Conservation (phyloP, 768 basidiomycete species). For the Mrakia frigida region DNA sequence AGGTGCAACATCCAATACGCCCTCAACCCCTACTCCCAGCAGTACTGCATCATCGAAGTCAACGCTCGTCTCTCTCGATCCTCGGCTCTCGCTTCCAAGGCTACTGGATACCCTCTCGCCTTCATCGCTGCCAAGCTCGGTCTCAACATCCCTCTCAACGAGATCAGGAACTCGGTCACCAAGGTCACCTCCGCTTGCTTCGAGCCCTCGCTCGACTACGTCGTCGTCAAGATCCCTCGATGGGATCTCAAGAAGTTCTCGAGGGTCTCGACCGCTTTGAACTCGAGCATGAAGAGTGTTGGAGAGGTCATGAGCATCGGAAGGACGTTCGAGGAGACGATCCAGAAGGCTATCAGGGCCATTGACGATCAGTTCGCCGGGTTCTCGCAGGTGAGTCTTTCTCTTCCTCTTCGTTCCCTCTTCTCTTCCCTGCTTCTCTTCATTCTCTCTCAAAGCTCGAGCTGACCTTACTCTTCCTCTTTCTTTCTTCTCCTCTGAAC, state of each 20-base stretch:
- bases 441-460: background rate
- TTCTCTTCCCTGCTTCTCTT: background rate
- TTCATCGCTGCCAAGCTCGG: conserved; percentile 98
- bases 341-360: conserved; percentile 94
- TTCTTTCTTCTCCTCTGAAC: background rate
- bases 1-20: conserved; percentile 96
- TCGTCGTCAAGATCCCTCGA: conserved; percentile 96
- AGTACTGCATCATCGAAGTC: conserved; percentile 98
- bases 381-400: conserved; percentile 65
- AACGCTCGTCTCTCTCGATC: conserved; percentile 98
- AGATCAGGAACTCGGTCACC: conserved; percentile 96
- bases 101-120: conserved; percentile 94
- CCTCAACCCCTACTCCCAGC: conserved; percentile 85
- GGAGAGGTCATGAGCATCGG: conserved; percentile 99
- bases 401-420: background rate
- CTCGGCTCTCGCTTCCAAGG: conserved; percentile 95
- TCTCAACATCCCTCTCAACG: conserved; percentile 92
- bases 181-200: conserved; percentile 96
- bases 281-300: conserved; percentile 97
- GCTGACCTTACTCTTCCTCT: background rate
- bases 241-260: conserved; percentile 99
- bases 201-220: conserved; percentile 94
- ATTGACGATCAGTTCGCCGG: conserved; percentile 94
- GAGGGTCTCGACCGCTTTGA: conserved; percentile 81
- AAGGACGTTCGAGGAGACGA: conserved; percentile 94